Evolutionary conservation across 495 filamentous ascomycete species (phyloP), one percentile per base, ranked within the genome.

Genomic region (Xylaria nigripes): DNA sequence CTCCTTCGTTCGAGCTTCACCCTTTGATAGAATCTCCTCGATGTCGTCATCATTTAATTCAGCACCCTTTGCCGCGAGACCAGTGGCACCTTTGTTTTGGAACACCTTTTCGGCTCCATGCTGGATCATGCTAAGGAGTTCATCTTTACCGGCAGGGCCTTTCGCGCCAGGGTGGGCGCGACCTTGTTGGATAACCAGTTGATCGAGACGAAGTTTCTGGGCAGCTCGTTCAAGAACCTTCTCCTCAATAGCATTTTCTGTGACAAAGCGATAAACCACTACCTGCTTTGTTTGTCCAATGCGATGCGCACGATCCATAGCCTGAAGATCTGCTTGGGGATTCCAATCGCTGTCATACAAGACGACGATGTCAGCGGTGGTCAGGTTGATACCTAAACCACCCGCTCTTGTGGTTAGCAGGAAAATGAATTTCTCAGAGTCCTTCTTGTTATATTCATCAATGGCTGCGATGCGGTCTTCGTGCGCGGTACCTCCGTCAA

Each of bases 291-390:
- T 99, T 70, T 99, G 93, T 43, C 93, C 93, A 65, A 98, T 98
- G 71, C 93, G 88, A 74, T 98, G 93, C 27, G 93, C 93, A 58
- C 93, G 87, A 58, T 98, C 93, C 93, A 98, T 98, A 40, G 93
- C 93, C 71, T 98, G 93, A 43, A 98, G 69, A 81, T 99, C 93
- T 15, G 93, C 93, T 69, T 99, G 93, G 6, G 93, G 93, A 60
- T 99, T 99, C 93, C 93, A 99, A 65, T 99, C 93, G 67, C 90
- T 96, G 67, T 99, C 93, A 64, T 90, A 99, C n/a, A 99, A 82
- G 18, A 99, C 83, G 34, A 99, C 93, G 59, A 99, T 93, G 61
- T 99, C 93, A 27, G 93, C 93, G 52, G 80, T 85, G 5, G 93
- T 99, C 66, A 99, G 72, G 67, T 99, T 99, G 74, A 99, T 99